Evolutionary conservation across 495 filamentous ascomycete genomes (phyloP).

Genomic region (Neurospora tetraspora): DNA sequence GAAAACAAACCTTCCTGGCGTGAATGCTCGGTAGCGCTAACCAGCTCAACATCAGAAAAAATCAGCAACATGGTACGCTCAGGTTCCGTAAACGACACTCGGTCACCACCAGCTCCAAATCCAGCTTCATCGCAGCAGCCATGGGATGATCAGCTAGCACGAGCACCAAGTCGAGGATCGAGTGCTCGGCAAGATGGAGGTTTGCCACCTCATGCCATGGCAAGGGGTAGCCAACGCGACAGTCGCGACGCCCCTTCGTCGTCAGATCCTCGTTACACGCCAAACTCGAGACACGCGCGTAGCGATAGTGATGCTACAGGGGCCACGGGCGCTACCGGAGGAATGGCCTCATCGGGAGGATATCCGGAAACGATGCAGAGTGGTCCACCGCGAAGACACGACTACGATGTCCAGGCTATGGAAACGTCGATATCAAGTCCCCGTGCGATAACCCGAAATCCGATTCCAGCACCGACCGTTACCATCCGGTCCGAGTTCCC

Average conservation of each 20-base stretch:
- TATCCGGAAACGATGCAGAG: slow-evolving; percentile 58
- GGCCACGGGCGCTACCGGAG: slow-evolving; percentile 11
- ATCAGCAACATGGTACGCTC: slow-evolving; percentile 90
- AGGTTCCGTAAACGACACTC: slow-evolving; percentile 57
- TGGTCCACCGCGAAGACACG: slow-evolving; percentile 61
- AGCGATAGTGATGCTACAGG: slow-evolving; percentile 54
- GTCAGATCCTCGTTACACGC: slow-evolving; percentile 50
- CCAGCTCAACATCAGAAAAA: slow-evolving; percentile 55
- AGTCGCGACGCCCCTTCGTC: slow-evolving; percentile 45
- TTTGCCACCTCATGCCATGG: slow-evolving; percentile 7
- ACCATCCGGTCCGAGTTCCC: slow-evolving; percentile 95
- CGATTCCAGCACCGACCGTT: slow-evolving; percentile 83
- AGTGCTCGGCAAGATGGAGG: slow-evolving; percentile 26
- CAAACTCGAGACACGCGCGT: slow-evolving; percentile 57
- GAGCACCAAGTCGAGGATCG: slow-evolving; percentile 41
- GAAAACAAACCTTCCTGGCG: background rate
- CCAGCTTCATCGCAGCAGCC: slow-evolving; percentile 27
- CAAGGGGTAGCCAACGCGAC: slow-evolving; percentile 30
- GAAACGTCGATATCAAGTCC: slow-evolving; percentile 75
- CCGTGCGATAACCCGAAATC: slow-evolving; percentile 66
- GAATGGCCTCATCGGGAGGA: slow-evolving; percentile 62
- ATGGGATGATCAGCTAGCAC: slow-evolving; percentile 39
- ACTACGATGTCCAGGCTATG: slow-evolving; percentile 95
- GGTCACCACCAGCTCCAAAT: slow-evolving; percentile 40
- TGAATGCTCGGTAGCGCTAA: slow-evolving; percentile 2